Evolutionary conservation across 2,329 filamentous ascomycete species (phyloP), one percentile per base, ranked within the genome.

Genomic region (Penicillium sp.): DNA sequence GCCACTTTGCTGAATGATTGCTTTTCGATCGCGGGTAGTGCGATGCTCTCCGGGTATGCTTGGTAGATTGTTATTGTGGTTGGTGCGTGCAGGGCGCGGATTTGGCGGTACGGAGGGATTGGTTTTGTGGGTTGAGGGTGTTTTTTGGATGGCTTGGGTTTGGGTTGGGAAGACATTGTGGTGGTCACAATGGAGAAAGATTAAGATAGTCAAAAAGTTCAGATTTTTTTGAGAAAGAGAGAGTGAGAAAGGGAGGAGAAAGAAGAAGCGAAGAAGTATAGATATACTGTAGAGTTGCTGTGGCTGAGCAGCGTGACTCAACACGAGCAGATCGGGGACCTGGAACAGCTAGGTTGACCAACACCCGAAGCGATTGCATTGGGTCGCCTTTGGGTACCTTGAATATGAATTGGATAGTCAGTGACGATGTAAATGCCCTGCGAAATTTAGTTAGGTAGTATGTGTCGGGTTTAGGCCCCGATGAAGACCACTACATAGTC

Each of bases 21-120:
- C 2, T 75, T 59, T 3, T 73, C 56, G 7, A 88, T 78, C 5
- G 86, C 86, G 4, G 84, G 77, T 15, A 74, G 64, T 17, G 86
- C 86, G 69, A 88, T 89, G 47, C 75, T 67, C 21, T 73, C 45
- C 29, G 79, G 81, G 74, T 88, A 89, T 23, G 86, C 87, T 74
- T 89, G 86, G 73, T 89, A 89, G 60, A 89, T 81, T 3, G 84
- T 88, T 64, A 89, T 84, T 30, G 82, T 85, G 2, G 79, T 66
- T 7, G 76, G 67, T 64, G 84, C 81, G 70, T 83, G 83, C 17
- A 69, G 63, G 15, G 85, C 85, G 41, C 86, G 83, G 63, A 88
- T 85, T 63, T 86, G 81, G 56, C 82, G 81, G 67, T 79, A 80
- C 29, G 44, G 23, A 2, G 6, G 47, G 26, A 26, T 4, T 26